Percentiles rank a stretch among this genome's conserved stretches.
phyloP scores from a whole-genome alignment of 1,284 basidiomycete species.

The Peniophora sp. region DNA sequence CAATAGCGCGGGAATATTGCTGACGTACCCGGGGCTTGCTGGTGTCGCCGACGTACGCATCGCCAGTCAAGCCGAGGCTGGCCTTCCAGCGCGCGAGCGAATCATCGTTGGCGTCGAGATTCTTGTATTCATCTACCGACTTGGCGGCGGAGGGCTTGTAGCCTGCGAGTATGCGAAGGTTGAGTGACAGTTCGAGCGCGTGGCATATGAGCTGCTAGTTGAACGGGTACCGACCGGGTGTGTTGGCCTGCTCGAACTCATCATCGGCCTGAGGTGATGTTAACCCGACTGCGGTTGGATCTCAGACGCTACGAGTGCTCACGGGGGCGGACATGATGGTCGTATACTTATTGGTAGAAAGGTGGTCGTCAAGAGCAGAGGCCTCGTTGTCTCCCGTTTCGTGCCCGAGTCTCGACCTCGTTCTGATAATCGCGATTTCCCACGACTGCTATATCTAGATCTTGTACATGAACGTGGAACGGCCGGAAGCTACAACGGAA shows the following conservation, averaged over 20 bases:
- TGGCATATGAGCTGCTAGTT: neutral
- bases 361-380: neutral
- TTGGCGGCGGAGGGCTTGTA: conserved; percentile 67
- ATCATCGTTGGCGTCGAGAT: conserved; percentile 81
- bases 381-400: too few relatives aligned
- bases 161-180: conserved; percentile 31
- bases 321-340: conserved; percentile 27
- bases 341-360: conserved; percentile 12
- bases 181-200: neutral
- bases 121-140: conserved; percentile 61
- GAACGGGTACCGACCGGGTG: conserved; percentile 46
- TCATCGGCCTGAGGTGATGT: conserved; percentile 34
- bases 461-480: too few relatives aligned
- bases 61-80: conserved; percentile 73
- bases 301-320: too few relatives aligned
- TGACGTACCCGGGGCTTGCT: conserved; percentile 54
- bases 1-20: too few relatives aligned
- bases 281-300: too few relatives aligned
- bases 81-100: conserved; percentile 86
- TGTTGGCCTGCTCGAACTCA: conserved; percentile 54
- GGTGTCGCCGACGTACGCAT: conserved; percentile 24
- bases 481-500: too few relatives aligned
- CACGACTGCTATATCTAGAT: conserved; percentile 8
- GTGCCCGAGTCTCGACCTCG: too few relatives aligned
- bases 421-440: conserved; percentile 3